A percentile compares a stretch with the other conserved stretches of the same genome.
Conservation (phyloP, 2,329 filamentous ascomycete genomes). For the Dothideomycetidae sp. region DNA sequence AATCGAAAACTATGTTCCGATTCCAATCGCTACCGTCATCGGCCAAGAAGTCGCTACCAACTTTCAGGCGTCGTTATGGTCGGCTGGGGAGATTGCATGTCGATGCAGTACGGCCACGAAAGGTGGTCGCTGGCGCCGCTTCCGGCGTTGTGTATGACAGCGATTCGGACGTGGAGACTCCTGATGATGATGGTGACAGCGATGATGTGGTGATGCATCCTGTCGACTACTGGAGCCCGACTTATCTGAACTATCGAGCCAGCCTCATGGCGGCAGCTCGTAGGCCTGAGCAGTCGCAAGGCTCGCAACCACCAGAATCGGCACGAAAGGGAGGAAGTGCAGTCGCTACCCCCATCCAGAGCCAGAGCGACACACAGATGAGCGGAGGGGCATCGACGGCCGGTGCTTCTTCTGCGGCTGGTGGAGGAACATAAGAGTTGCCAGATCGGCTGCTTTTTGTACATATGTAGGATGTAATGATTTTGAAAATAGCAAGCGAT, state of each 20-base stretch:
- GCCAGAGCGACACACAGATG: slow-evolving; percentile 11
- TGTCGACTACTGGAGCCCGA: slow-evolving; percentile 52
- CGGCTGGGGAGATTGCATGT: slow-evolving; percentile 77
- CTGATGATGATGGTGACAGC: slow-evolving; percentile 68
- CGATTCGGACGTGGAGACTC: slow-evolving; percentile 35
- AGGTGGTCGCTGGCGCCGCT: slow-evolving; percentile 14
- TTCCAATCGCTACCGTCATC: slow-evolving; percentile 13
- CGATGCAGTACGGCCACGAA: slow-evolving; percentile 39
- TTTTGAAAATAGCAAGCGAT: slow-evolving; percentile 5
- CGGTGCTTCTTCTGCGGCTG: slow-evolving; percentile 2
- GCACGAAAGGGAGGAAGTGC: slow-evolving; percentile 11
- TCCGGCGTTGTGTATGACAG: slow-evolving; percentile 53
- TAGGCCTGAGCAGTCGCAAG: slow-evolving; percentile 7
- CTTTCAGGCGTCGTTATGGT: slow-evolving; percentile 72
- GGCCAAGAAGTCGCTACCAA: slow-evolving; percentile 30
- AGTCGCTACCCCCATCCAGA: not conserved
- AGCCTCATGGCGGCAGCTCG: slow-evolving; percentile 26
- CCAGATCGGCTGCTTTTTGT: no score
- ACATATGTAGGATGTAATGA: slow-evolving; percentile 8
- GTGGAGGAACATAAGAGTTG: not conserved
- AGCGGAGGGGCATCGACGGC: slow-evolving; percentile 11
- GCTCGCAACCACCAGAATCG: slow-evolving; percentile 3
- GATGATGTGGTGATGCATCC: slow-evolving; percentile 62
- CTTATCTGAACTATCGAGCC: slow-evolving; percentile 44
- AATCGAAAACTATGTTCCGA: slow-evolving; percentile 14